Percentiles rank a stretch among this genome's conserved stretches.
Evolutionary conservation across 768 basidiomycete species (phyloP).

Genomic region (Tricholoma furcatifolium): DNA sequence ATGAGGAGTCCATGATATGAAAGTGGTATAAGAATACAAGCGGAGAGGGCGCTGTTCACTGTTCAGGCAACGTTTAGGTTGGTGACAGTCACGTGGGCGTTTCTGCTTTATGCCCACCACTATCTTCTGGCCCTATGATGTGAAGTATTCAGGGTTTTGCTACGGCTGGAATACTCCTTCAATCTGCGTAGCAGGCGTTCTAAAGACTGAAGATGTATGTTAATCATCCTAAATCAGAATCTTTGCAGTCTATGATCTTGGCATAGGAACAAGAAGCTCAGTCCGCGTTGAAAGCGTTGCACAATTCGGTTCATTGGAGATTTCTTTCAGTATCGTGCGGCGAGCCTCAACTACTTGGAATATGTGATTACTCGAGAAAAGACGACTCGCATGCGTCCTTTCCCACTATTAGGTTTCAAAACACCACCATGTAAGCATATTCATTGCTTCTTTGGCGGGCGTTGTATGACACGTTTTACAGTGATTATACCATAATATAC

Average conservation of each 20-base stretch:
- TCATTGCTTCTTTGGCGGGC: neutral
- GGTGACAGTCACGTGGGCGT: conserved; percentile 28
- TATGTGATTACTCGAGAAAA: conserved; percentile 23
- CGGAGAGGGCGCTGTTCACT: neutral
- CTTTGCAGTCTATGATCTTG: neutral
- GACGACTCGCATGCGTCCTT: conserved; percentile 1
- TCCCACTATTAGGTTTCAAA: conserved; percentile 10
- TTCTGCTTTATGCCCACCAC: conserved; percentile 27
- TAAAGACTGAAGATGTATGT: conserved; percentile 33
- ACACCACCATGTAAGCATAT: conserved; percentile 9
- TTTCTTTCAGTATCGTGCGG: conserved; percentile 25
- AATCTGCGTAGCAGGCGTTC: conserved; percentile 52
- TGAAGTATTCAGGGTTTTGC: conserved; percentile 43
- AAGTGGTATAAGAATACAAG: conserved; percentile 8
- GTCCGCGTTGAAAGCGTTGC: conserved; percentile 13
- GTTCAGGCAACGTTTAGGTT: neutral
- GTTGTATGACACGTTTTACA: conserved; percentile 5
- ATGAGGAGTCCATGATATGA: conserved; percentile 26
- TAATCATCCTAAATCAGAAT: neutral
- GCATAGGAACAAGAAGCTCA: conserved; percentile 19
- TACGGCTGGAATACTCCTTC: conserved; percentile 58
- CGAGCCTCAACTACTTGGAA: conserved; percentile 33
- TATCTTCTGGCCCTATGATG: conserved; percentile 61
- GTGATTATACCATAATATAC: conserved; percentile 35
- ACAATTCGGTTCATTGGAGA: conserved; percentile 26